These are phyloP conservation scores for Fusarium sarcochroum DNA, from an alignment of 2,329 filamentous ascomycete species.

Conservation along the genomic window DNA sequence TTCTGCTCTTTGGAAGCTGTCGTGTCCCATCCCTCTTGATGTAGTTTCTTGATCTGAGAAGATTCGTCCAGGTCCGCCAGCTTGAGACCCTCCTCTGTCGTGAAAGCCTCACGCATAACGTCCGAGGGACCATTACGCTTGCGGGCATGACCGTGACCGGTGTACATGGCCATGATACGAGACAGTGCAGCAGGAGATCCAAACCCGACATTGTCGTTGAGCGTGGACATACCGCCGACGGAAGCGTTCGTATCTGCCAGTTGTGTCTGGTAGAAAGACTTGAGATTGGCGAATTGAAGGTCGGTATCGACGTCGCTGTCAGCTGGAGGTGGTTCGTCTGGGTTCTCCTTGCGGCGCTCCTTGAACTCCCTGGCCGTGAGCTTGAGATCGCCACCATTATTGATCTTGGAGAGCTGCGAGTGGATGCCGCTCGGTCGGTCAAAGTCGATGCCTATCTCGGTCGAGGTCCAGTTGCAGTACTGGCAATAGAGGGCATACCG, in stretches of 20 bases:
- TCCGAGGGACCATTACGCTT: constrained; percentile 76
- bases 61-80: constrained; percentile 73
- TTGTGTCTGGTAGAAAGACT: constrained; percentile 86
- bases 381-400: constrained; percentile 69
- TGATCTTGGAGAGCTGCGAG: constrained; percentile 80
- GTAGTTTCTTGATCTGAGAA: constrained; percentile 71
- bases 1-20: constrained; percentile 68
- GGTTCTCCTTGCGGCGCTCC: constrained; percentile 64
- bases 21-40: constrained; percentile 72
- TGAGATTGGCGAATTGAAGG: constrained; percentile 80
- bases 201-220: constrained; percentile 63
- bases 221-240: constrained; percentile 60
- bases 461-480: constrained; percentile 93
- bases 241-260: constrained; percentile 73
- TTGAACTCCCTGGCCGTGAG: constrained; percentile 66
- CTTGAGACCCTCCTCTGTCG: constrained; percentile 78
- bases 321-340: constrained; percentile 54
- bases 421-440: constrained; percentile 90
- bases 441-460: constrained; percentile 91
- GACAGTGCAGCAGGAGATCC: constrained; percentile 85
- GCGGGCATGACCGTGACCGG: constrained; percentile 73
- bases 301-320: constrained; percentile 71
- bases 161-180: constrained; percentile 93
- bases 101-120: constrained; percentile 85
- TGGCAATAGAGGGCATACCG: constrained; percentile 87